Evolutionary conservation across 371 early-diverging fungal species (phyloP).

Genomic region (Apophysomyces elegans): DNA sequence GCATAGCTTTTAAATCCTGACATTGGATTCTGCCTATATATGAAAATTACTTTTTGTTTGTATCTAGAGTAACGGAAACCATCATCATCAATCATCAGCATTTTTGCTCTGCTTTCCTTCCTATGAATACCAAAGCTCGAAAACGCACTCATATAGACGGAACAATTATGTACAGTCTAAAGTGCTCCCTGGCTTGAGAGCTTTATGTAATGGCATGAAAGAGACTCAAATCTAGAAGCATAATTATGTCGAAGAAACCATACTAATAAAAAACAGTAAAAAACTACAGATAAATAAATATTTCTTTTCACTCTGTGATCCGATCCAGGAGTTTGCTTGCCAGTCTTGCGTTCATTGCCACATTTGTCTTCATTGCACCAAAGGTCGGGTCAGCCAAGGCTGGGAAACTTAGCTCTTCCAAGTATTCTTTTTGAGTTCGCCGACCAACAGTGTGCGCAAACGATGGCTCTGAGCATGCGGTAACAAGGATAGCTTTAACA

Average conservation of each 20-base stretch:
- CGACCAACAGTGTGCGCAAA: conserved; percentile 33
- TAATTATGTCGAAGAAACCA: neutral
- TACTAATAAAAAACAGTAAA: neutral
- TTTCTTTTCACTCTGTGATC: conserved; percentile 51
- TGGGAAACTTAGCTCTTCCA: conserved; percentile 58
- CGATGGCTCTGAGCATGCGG: conserved; percentile 66
- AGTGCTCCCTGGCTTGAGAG: too few relatives aligned
- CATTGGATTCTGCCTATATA: too few relatives aligned
- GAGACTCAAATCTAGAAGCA: too few relatives aligned
- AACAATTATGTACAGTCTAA: too few relatives aligned
- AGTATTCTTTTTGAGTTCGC: conserved; percentile 40
- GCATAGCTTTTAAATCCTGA: neutral
- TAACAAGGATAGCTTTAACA: conserved; percentile 68
- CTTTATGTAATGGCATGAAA: too few relatives aligned
- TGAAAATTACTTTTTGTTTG: too few relatives aligned
- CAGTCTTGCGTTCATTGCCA: conserved; percentile 50
- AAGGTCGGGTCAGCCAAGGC: conserved; percentile 30
- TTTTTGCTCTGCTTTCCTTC: too few relatives aligned
- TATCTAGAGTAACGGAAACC: too few relatives aligned
- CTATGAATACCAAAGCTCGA: too few relatives aligned
- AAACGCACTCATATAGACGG: too few relatives aligned
- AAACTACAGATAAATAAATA: conserved; percentile 13
- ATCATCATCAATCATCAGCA: too few relatives aligned
- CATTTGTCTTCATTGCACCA: conserved; percentile 45
- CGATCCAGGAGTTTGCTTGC: conserved; percentile 60